A percentile compares a stretch with the other conserved stretches of the same genome.
Conservation (phyloP, 73 alveolate species). For the Halteria grandinella region DNA sequence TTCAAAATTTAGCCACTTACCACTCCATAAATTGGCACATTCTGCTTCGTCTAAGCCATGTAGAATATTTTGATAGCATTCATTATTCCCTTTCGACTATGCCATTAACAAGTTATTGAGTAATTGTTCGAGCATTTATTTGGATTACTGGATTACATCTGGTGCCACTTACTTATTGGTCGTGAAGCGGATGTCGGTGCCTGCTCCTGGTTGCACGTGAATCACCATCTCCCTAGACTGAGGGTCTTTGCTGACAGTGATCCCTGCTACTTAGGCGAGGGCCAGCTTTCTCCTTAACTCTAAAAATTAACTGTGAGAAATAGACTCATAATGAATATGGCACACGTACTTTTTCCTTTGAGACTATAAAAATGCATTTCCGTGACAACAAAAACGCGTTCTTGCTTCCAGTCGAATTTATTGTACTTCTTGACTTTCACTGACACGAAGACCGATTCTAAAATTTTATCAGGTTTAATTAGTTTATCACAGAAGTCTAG, state of each 20-base stretch:
- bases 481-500: no score
- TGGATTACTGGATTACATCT: no score
- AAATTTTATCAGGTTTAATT: no score
- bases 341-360: not conserved
- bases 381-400: constrained; percentile 31
- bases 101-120: no score
- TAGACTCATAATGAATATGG: not conserved
- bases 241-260: constrained; percentile 41
- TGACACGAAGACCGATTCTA: not conserved
- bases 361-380: constrained; percentile 10
- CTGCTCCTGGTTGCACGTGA: not conserved
- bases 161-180: constrained; percentile 14
- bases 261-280: constrained; percentile 1
- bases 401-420: constrained; percentile 46
- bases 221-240: constrained; percentile 28
- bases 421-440: not conserved
- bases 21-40: constrained; percentile 49
- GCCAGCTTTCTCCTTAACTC: constrained; percentile 22
- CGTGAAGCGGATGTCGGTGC: constrained; percentile 17
- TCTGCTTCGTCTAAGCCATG: constrained; percentile 12
- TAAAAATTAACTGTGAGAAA: not conserved
- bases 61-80: constrained; percentile 27
- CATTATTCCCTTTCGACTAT: constrained; percentile 20
- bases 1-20: not conserved
- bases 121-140: no score